phyloP scores from a whole-genome alignment of 176 grass and related monocot genomes.

The Phoenix roebelenii region DNA sequence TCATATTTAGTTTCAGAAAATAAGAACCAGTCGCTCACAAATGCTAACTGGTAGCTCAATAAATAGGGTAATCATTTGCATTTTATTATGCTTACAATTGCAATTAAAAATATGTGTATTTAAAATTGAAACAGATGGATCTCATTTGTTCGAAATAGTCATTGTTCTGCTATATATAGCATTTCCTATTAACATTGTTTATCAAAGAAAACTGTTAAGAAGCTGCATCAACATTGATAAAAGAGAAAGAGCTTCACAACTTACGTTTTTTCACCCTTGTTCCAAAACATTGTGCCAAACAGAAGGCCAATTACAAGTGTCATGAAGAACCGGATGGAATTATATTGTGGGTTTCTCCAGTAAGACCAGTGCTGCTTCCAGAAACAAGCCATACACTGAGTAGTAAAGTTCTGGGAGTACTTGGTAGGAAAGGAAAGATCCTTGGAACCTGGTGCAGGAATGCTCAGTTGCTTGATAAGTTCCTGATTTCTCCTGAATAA shows the following conservation, averaged over 20 bases:
- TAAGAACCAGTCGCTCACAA: too few species aligned
- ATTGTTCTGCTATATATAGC: too few species aligned
- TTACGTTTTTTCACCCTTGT: conserved; percentile 60
- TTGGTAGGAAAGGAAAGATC: conserved; percentile 77
- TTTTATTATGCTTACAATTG: too few species aligned
- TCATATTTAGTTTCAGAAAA: too few species aligned
- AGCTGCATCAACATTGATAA: not conserved
- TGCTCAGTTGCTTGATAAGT: conserved; percentile 70
- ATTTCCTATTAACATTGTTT: too few species aligned
- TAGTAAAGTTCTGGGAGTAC: conserved; percentile 56
- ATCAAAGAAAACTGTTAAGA: too few species aligned
- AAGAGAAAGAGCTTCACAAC: conserved; percentile 5
- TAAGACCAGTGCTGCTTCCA: conserved; percentile 87
- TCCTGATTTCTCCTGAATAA: conserved; percentile 37
- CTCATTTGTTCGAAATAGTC: too few species aligned
- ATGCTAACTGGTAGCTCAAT: too few species aligned
- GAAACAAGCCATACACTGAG: conserved; percentile 54
- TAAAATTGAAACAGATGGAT: too few species aligned
- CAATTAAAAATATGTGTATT: too few species aligned
- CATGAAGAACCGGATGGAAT: conserved; percentile 69
- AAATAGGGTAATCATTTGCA: too few species aligned
- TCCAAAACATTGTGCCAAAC: conserved; percentile 88
- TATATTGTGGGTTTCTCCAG: conserved; percentile 91
- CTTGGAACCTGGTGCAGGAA: conserved; percentile 34
- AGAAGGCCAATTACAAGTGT: conserved; percentile 53